Percentiles rank a stretch among this genome's conserved stretches.
phyloP scores from a whole-genome alignment of 495 filamentous ascomycete genomes.

The Penicillium psychrofluorescens region DNA sequence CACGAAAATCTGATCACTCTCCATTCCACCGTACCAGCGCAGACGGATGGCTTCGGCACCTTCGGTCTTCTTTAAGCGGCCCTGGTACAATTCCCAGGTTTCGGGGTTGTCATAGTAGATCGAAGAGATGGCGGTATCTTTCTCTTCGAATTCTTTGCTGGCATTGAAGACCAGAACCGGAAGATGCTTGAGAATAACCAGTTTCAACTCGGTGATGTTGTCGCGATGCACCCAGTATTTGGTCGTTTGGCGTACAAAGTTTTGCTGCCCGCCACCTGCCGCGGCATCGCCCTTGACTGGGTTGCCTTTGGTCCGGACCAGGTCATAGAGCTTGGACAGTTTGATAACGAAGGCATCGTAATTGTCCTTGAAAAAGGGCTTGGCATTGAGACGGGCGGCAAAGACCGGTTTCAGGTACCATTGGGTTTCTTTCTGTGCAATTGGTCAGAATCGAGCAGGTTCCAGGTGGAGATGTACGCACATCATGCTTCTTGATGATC shows the following conservation, averaged over 20 bases:
- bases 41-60: slow-evolving; percentile 94
- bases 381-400: slow-evolving; percentile 83
- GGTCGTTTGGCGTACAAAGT: slow-evolving; percentile 93
- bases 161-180: slow-evolving; percentile 97
- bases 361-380: slow-evolving; percentile 97
- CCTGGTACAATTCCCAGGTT: slow-evolving; percentile 88
- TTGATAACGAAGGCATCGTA: slow-evolving; percentile 96
- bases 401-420: slow-evolving; percentile 96
- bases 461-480: slow-evolving; percentile 33
- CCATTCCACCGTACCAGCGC: slow-evolving; percentile 97
- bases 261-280: slow-evolving; percentile 88
- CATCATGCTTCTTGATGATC: slow-evolving; percentile 99
- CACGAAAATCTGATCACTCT: slow-evolving; percentile 88
- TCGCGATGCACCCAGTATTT: slow-evolving; percentile 99
- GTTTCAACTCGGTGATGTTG: slow-evolving; percentile 95
- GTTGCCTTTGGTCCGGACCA: slow-evolving; percentile 86
- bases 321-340: slow-evolving; percentile 90
- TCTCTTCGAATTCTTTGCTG: slow-evolving; percentile 86
- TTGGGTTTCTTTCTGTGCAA: slow-evolving; percentile 73
- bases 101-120: slow-evolving; percentile 97
- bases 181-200: slow-evolving; percentile 96
- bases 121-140: slow-evolving; percentile 91
- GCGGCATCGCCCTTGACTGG: slow-evolving; percentile 86
- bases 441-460: slow-evolving; percentile 6
- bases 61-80: slow-evolving; percentile 93